Base-by-base conservation (phyloP, 2,329 filamentous ascomycete species). In the Aspergillus puulaauensis region DNA sequence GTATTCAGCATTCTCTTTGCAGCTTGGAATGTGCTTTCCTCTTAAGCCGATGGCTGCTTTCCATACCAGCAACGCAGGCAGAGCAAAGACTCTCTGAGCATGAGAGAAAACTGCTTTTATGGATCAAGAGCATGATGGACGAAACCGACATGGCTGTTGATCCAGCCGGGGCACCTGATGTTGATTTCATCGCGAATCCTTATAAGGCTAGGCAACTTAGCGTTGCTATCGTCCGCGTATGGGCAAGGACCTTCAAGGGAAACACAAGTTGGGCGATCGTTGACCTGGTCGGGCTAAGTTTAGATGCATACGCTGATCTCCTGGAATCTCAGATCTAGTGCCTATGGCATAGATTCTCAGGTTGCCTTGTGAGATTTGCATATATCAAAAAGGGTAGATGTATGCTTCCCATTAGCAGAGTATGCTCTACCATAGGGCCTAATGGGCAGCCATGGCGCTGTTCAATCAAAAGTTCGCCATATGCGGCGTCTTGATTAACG, bases 1-100 rank as follows among this genome's bases (percentile, higher is more conserved):
- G 78, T 39, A 80, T 83, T 27, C 80, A 83, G 61, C 82, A 84
- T 62, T 80, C 80, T 1, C 70, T 84, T 6, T 82, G 80, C 68
- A 82, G 78, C 58, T 67, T 83, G 15, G 81, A 83, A 62, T 83
- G 81, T 55, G 81, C 82, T 0, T 80, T 79, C 60, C 72, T 80
- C 21, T 66, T 80, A 5, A 78, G 75, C 57, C 74, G 77, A 50
- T 80, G 78, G 78, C 65, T 80, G 5, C 73, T 78, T 23, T 72
- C 75, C 5, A 78, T 80, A 21, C 77, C 77, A 11, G 61, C 70
- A 15, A 76, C 77, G 2, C 76, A 77, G 45, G 63, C 70, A 6
- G 76, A 78, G 46, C 76, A 79, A 50, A 66, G 70, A 24, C 67
- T 80, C 15, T 78, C 77, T 4, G 78, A 79, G 27, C 77, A 80